A percentile compares a stretch with the other conserved stretches of the same genome.
These are phyloP conservation scores for Teratosphaeria pseudoeucalypti DNA, from an alignment of 2,329 filamentous ascomycete genomes.

Conservation along the genomic window DNA sequence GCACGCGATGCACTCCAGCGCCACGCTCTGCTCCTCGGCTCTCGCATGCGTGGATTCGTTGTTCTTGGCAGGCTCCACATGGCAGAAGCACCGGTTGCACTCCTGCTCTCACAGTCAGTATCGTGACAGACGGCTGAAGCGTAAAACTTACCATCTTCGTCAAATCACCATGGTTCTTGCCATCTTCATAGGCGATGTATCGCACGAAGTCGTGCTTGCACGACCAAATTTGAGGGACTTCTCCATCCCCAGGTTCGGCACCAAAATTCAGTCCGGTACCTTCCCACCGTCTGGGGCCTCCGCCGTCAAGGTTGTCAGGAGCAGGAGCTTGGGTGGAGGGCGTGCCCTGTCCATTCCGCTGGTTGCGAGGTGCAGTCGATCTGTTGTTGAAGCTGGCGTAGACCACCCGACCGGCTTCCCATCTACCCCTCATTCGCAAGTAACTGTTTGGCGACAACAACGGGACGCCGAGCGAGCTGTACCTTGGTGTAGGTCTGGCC, in stretches of 20 bases:
- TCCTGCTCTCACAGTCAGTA: neutral
- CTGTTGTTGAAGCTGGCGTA: neutral
- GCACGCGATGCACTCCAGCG: constrained; percentile 8
- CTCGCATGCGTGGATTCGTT: neutral
- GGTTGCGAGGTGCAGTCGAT: neutral
- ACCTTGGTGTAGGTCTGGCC: no score
- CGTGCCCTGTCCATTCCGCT: constrained; percentile 1
- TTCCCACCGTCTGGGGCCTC: constrained; percentile 24
- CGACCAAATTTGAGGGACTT: constrained; percentile 14
- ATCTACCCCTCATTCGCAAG: no score
- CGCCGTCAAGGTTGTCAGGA: constrained; percentile 26
- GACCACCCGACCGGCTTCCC: no score
- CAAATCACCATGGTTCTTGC: constrained; percentile 10
- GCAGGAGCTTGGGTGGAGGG: neutral
- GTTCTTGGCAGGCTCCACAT: neutral
- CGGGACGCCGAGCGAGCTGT: no score
- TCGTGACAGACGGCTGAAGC: neutral
- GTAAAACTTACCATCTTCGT: constrained; percentile 3
- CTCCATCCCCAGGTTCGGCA: constrained; percentile 24
- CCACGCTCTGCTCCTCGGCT: neutral
- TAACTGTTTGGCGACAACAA: no score
- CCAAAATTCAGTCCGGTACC: constrained; percentile 24
- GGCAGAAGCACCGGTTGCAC: constrained; percentile 16
- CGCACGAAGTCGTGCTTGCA: constrained; percentile 15
- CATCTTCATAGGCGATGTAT: constrained; percentile 4